Conservation (phyloP, 495 filamentous ascomycete species). For the Darksidea phi region DNA sequence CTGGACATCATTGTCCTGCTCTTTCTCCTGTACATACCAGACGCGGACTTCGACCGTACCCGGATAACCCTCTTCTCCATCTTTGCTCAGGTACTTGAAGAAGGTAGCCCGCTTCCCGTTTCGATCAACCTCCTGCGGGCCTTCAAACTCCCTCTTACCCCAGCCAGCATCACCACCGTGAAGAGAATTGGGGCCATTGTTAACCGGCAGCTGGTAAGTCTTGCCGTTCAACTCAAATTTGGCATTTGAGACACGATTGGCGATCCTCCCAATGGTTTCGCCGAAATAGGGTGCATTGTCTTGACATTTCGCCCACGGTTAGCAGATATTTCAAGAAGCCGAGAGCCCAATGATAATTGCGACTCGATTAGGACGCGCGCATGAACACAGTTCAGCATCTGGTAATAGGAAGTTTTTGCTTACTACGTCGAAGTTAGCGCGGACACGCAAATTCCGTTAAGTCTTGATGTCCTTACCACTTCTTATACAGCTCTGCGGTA, state of each 20-base stretch:
- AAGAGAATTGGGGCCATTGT: conserved; percentile 75
- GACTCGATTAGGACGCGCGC: too few relatives aligned
- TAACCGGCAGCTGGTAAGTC: conserved; percentile 64
- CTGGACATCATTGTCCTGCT: conserved; percentile 54
- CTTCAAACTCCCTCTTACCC: conserved; percentile 80
- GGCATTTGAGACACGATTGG: conserved; percentile 79
- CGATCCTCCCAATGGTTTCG: conserved; percentile 88
- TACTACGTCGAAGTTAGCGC: too few relatives aligned
- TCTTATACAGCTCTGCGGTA: conserved; percentile 65
- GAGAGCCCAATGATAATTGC: too few relatives aligned
- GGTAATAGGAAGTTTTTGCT: too few relatives aligned
- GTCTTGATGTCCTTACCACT: conserved; percentile 15
- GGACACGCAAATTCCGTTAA: too few relatives aligned
- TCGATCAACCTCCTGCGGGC: conserved; percentile 63
- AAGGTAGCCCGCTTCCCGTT: conserved; percentile 72
- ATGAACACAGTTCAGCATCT: too few relatives aligned
- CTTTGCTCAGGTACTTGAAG: conserved; percentile 68
- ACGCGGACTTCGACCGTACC: conserved; percentile 77
- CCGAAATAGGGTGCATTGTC: conserved; percentile 81
- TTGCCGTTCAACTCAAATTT: conserved; percentile 72
- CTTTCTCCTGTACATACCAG: conserved; percentile 72
- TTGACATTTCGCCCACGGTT: background rate
- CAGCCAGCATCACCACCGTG: conserved; percentile 82
- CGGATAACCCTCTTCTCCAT: conserved; percentile 84
- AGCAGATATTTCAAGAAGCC: too few relatives aligned